Percentiles rank a stretch among this genome's conserved stretches.
Evolutionary conservation across 1,284 basidiomycete genomes (phyloP).

Genomic region (Boletus semigastroideus): DNA sequence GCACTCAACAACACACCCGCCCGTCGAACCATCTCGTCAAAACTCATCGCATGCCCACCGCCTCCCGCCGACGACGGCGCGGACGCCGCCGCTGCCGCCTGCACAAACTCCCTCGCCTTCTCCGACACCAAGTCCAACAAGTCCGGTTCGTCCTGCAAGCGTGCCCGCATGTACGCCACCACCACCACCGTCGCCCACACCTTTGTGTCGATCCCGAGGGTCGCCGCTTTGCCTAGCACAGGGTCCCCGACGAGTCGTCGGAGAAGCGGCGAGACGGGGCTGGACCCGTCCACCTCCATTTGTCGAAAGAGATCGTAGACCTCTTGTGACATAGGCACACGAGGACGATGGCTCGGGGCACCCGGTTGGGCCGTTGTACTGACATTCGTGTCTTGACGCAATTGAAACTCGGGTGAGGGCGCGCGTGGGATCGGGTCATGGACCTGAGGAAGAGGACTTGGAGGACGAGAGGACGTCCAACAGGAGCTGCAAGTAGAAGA

Average conservation of each 20-base stretch:
- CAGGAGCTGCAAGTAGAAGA: slow-evolving; percentile 32
- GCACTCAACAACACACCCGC: slow-evolving; percentile 12
- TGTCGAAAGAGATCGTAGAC: slow-evolving; percentile 38
- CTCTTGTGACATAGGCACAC: slow-evolving; percentile 16
- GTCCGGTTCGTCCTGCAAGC: slow-evolving; percentile 34
- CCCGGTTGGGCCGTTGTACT: not conserved
- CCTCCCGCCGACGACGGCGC: no score
- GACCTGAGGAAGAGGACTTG: slow-evolving; percentile 18
- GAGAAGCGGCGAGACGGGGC: slow-evolving; percentile 31
- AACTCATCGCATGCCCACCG: not conserved
- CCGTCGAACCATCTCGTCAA: slow-evolving; percentile 23
- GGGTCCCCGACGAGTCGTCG: slow-evolving; percentile 29
- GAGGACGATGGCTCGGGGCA: not conserved
- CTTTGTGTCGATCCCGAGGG: slow-evolving; percentile 21
- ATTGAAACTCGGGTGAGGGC: slow-evolving; percentile 25
- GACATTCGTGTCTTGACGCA: no score
- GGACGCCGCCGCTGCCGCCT: no score
- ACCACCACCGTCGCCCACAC: slow-evolving; percentile 45
- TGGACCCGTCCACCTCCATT: slow-evolving; percentile 51
- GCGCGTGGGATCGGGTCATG: slow-evolving; percentile 24
- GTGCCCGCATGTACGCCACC: slow-evolving; percentile 38
- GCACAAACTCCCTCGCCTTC: slow-evolving; percentile 40
- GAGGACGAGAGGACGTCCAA: slow-evolving; percentile 36
- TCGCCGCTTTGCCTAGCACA: slow-evolving; percentile 27
- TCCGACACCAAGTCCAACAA: slow-evolving; percentile 37